phyloP scores from a whole-genome alignment of 495 filamentous ascomycete species.

The Corynascus novoguineensis region DNA sequence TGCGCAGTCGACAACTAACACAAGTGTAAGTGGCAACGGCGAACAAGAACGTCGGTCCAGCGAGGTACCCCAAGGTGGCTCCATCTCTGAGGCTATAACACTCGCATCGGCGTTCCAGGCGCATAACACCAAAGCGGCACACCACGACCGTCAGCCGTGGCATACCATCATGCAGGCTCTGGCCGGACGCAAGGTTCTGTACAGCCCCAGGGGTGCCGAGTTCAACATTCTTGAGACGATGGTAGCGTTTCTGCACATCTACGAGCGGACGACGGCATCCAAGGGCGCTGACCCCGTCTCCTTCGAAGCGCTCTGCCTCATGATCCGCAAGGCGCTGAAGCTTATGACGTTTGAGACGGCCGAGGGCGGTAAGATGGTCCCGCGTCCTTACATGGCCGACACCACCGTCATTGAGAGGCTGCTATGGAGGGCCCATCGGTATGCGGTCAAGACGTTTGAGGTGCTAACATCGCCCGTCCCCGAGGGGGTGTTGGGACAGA shows the following conservation, averaged over 20 bases:
- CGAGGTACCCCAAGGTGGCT: not conserved
- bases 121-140: not conserved
- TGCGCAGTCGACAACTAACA: not conserved
- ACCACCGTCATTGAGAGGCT: constrained; percentile 8
- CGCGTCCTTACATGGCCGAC: not conserved
- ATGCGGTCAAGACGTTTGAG: not conserved
- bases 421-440: not conserved
- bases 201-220: constrained; percentile 4
- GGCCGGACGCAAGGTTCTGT: constrained; percentile 16
- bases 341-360: constrained; percentile 5
- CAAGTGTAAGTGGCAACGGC: not conserved
- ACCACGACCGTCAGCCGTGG: constrained; percentile 22
- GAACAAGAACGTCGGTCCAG: not conserved
- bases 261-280: constrained; percentile 3
- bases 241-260: constrained; percentile 18
- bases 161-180: constrained; percentile 25
- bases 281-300: constrained; percentile 18
- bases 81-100: constrained; percentile 19
- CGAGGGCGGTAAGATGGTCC: constrained; percentile 2
- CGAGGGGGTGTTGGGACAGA: not conserved
- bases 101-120: constrained; percentile 19
- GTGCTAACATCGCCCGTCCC: not conserved
- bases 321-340: constrained; percentile 22
- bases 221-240: constrained; percentile 18
- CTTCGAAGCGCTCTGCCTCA: constrained; percentile 20